These are phyloP conservation scores for Macrophomina pseudophaseolina DNA, from an alignment of 2,329 filamentous ascomycete species.

Conservation along the genomic window DNA sequence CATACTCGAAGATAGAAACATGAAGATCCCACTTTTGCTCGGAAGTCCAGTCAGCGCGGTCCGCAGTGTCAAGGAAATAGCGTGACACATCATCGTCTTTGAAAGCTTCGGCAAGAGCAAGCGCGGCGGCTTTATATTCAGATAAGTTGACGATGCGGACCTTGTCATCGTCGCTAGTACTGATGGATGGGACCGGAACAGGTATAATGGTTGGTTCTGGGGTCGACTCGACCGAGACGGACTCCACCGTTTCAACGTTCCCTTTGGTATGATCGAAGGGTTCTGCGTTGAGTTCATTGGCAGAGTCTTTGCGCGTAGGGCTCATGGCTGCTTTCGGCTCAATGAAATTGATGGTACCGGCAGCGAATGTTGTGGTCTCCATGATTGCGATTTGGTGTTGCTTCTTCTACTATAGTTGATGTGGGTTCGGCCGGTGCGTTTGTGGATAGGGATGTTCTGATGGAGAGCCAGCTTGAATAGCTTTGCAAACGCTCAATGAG, in stretches of 20 bases:
- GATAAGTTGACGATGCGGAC: conserved; percentile 68
- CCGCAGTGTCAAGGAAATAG: conserved; percentile 76
- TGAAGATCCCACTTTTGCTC: conserved; percentile 78
- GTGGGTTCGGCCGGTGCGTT: conserved; percentile 53
- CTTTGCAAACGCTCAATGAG: conserved; percentile 29
- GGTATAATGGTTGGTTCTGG: conserved; percentile 31
- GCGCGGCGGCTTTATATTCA: conserved; percentile 74
- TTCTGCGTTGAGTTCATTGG: conserved; percentile 19
- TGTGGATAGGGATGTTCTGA: conserved; percentile 45
- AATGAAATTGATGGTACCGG: conserved; percentile 37
- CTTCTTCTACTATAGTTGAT: conserved; percentile 51
- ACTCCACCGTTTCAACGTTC: conserved; percentile 34
- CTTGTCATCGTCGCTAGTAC: conserved; percentile 43
- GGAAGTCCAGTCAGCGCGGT: conserved; percentile 65
- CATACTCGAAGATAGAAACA: conserved; percentile 76
- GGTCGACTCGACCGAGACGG: conserved; percentile 38
- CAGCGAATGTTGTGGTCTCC: conserved; percentile 45
- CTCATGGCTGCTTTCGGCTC: conserved; percentile 48
- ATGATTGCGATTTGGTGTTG: conserved; percentile 51
- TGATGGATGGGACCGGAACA: conserved; percentile 32
- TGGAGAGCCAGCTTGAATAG: conserved; percentile 49
- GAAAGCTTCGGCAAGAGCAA: conserved; percentile 78
- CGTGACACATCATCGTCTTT: conserved; percentile 73
- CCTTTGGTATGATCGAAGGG: conserved; percentile 1
- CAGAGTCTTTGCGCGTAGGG: conserved; percentile 26